Conservation (phyloP, 177 flowering plant genomes). For the Vitis hybrid region DNA sequence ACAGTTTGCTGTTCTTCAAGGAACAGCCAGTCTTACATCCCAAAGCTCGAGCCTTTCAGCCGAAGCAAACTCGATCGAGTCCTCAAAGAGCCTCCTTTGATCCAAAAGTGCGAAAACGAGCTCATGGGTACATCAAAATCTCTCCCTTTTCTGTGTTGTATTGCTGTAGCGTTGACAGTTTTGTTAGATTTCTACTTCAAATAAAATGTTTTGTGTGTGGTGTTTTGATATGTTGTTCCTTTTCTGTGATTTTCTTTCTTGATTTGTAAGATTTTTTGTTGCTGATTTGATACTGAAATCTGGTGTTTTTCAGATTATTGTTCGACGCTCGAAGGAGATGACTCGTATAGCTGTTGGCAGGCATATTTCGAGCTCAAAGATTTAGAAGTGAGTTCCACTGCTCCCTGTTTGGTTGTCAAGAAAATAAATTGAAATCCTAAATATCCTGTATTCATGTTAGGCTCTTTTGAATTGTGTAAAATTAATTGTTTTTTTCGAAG, state of each 20-base stretch:
- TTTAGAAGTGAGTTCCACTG: slow-evolving; percentile 57
- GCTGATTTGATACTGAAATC: background rate
- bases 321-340: slow-evolving; percentile 81
- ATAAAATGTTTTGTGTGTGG: no score
- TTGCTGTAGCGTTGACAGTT: background rate
- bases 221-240: background rate
- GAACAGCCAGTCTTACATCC: slow-evolving; percentile 36
- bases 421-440: background rate
- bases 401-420: background rate
- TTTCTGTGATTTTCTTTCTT: background rate
- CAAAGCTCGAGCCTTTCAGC: slow-evolving; percentile 86
- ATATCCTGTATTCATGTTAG: no score
- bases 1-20: slow-evolving; percentile 44
- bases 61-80: slow-evolving; percentile 59
- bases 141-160: background rate
- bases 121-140: slow-evolving; percentile 43
- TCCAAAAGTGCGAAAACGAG: slow-evolving; percentile 63
- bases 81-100: slow-evolving; percentile 65
- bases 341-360: slow-evolving; percentile 76
- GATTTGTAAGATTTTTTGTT: background rate
- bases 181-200: background rate
- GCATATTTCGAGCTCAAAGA: slow-evolving; percentile 87
- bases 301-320: slow-evolving; percentile 67
- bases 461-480: no score
- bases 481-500: no score